Evolutionary conservation across 306 rosid species (phyloP), one percentile per base, ranked within the genome.

Genomic region (Ziziphus jujuba): DNA sequence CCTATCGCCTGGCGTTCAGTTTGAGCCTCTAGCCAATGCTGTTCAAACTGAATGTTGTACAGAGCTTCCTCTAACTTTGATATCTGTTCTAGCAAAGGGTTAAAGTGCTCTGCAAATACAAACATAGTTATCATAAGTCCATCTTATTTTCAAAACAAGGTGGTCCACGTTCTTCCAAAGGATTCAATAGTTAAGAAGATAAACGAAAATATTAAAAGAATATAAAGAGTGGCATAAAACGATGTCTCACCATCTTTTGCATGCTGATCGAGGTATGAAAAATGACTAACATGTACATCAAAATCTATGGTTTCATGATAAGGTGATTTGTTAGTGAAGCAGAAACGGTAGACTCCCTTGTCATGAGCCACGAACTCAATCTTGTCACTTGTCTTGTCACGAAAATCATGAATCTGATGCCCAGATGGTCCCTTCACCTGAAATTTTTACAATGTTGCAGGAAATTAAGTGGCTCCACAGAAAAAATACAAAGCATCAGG

Each of bases 1-100:
- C 91, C 79, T 68, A 83, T 68, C 68, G 87, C 83, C 56, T 87
- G 96, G 20, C 92, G 89, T 60, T 84, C 87, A 7, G 93, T 89
- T 56, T 87, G 96, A 72, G 93, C 96, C 67, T 87, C 91, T 6
- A 87, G 86, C 96, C 96, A 89, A 73, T 89, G 96, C 69, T 89
- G 93, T 71, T 89, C 96, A 59, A 84, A 87, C 73, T 83, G 89
- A 70, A 89, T 81, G 84, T 85, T 87, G 69, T 82, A 89, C 49
- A 89, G 96, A 61, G 91, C 87, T 35, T 87, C 89, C 81, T 89
- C 90, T 55, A 89, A 56, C 79, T 87, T 89, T 4, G 82, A 40
- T 70, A 87, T 84, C 51, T 87, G 89, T 15, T 84, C 87, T 16
- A 82, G 63, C 72, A 87, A 43, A 10, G 91, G 87, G 40, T 66